Evolutionary conservation across 2,329 filamentous ascomycete genomes (phyloP).

Genomic region (Colletotrichum orchidophilum): DNA sequence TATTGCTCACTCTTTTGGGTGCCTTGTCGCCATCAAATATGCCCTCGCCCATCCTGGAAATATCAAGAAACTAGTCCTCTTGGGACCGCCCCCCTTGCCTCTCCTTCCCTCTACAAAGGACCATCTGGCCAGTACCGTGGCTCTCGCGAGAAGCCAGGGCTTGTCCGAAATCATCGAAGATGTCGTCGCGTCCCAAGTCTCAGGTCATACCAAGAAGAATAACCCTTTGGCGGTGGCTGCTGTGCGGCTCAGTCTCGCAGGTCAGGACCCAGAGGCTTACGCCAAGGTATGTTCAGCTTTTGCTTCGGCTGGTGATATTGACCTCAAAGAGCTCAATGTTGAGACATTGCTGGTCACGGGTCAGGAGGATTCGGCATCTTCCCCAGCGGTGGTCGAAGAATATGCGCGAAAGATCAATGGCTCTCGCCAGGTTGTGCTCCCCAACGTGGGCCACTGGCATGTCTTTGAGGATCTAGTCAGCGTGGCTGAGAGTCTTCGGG

Average conservation of each 20-base stretch:
- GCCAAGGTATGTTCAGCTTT: constrained; percentile 63
- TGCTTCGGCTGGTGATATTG: constrained; percentile 46
- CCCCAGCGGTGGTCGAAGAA: constrained; percentile 45
- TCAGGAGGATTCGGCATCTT: constrained; percentile 53
- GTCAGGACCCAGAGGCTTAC: constrained; percentile 62
- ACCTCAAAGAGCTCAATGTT: constrained; percentile 42
- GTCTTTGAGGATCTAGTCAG: constrained; percentile 55
- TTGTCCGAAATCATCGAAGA: constrained; percentile 54
- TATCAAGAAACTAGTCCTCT: constrained; percentile 54
- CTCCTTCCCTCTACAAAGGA: constrained; percentile 46
- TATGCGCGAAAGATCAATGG: constrained; percentile 41
- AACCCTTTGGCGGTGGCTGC: constrained; percentile 54
- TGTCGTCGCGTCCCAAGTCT: constrained; percentile 47
- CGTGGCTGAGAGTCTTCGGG: constrained; percentile 42
- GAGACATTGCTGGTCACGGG: constrained; percentile 55
- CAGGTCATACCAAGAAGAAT: constrained; percentile 44
- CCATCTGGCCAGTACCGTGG: constrained; percentile 46
- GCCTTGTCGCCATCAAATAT: constrained; percentile 56
- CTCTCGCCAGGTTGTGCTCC: constrained; percentile 45
- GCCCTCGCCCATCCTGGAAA: constrained; percentile 49
- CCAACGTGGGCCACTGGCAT: constrained; percentile 60
- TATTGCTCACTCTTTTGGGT: constrained; percentile 62
- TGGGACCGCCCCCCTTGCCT: constrained; percentile 58
- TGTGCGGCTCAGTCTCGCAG: constrained; percentile 52
- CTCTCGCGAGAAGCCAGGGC: constrained; percentile 51